Percentiles rank a stretch among this genome's conserved stretches.
phyloP scores from a whole-genome alignment of 805 yeast genomes.

The Zygosaccharomyces siamensis region DNA sequence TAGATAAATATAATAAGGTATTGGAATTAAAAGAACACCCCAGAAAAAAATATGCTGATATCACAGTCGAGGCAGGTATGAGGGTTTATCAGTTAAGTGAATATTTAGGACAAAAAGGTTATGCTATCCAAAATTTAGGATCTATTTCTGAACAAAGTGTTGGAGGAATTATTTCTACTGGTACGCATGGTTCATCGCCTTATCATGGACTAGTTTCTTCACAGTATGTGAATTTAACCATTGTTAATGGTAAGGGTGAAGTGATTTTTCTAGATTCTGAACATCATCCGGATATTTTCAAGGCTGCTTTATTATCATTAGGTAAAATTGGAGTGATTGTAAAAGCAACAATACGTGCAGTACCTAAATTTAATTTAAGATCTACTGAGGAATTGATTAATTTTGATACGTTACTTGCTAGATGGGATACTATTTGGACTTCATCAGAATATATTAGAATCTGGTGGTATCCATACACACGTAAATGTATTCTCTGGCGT shows the following conservation, averaged over 20 bases:
- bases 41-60: slow-evolving; percentile 73
- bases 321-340: slow-evolving; percentile 91
- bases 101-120: slow-evolving; percentile 53
- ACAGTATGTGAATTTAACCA: slow-evolving; percentile 72
- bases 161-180: slow-evolving; percentile 95
- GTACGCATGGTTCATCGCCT: slow-evolving; percentile 94
- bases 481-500: slow-evolving; percentile 84
- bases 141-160: slow-evolving; percentile 90
- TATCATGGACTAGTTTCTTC: slow-evolving; percentile 87
- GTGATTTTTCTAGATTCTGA: slow-evolving; percentile 44
- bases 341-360: slow-evolving; percentile 75
- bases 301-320: slow-evolving; percentile 76
- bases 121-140: slow-evolving; percentile 87
- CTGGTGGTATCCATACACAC: slow-evolving; percentile 97
- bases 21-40: slow-evolving; percentile 43
- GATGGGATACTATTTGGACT: slow-evolving; percentile 80
- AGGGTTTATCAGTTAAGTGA: slow-evolving; percentile 72
- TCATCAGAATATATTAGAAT: slow-evolving; percentile 85
- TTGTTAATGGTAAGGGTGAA: slow-evolving; percentile 75
- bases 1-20: slow-evolving; percentile 68
- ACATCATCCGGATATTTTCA: slow-evolving; percentile 63
- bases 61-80: slow-evolving; percentile 92
- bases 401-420: slow-evolving; percentile 64
- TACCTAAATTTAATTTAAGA: slow-evolving; percentile 77
- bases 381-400: slow-evolving; percentile 77